phyloP scores from a whole-genome alignment of 805 yeast genomes.

The Metschnikowia reukaufii region DNA sequence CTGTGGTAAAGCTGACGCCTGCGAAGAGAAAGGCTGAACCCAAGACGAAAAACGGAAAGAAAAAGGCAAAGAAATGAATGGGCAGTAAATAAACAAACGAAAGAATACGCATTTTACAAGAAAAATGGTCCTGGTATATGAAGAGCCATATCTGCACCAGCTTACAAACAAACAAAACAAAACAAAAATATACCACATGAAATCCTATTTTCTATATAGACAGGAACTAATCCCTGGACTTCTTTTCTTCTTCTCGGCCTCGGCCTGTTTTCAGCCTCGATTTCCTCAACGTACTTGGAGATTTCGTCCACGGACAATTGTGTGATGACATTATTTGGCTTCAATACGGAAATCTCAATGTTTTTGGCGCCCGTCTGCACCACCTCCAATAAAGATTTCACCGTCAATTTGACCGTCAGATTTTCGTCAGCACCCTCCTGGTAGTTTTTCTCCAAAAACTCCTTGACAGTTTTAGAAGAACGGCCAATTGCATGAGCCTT shows the following conservation, averaged over 20 bases:
- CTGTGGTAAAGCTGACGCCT: conserved; percentile 50
- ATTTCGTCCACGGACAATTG: conserved; percentile 69
- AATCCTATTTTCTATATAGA: conserved; percentile 1
- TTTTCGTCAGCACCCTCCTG: conserved; percentile 60
- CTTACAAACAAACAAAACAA: too few species aligned
- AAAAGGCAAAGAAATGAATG: conserved; percentile 22
- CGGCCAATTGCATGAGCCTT: conserved; percentile 97
- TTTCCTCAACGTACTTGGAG: conserved; percentile 69
- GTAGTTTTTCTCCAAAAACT: conserved; percentile 89
- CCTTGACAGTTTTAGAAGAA: conserved; percentile 91
- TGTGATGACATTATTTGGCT: conserved; percentile 61
- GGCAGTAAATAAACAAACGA: not conserved
- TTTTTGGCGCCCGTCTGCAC: conserved; percentile 98
- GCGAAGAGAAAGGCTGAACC: conserved; percentile 37
- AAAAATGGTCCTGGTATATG: not conserved
- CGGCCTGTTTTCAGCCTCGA: conserved; percentile 84
- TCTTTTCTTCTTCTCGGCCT: conserved; percentile 68
- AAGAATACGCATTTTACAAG: not conserved
- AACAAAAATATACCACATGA: too few species aligned
- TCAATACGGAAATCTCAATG: conserved; percentile 87
- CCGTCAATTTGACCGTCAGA: conserved; percentile 74
- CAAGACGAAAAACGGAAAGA: conserved; percentile 33
- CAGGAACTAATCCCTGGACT: conserved; percentile 17
- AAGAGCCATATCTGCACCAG: too few species aligned
- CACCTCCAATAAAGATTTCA: conserved; percentile 87